A percentile compares a stretch with the other conserved stretches of the same genome.
These are phyloP conservation scores for Pseudocercospora ulei DNA, from an alignment of 2,329 filamentous ascomycete genomes.

Conservation along the genomic window DNA sequence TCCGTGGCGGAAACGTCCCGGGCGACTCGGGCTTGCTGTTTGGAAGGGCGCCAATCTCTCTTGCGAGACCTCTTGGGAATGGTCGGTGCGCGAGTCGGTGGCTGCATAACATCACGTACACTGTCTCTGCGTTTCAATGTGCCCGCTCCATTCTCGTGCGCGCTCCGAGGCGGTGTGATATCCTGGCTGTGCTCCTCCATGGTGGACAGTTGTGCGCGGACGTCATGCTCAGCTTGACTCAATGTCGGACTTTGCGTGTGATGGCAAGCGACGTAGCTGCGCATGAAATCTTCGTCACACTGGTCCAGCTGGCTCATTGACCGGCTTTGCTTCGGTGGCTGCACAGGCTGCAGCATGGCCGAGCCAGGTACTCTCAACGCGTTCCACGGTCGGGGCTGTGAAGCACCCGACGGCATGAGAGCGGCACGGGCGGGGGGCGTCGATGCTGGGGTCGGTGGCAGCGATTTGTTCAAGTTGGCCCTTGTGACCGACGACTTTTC, in stretches of 20 bases:
- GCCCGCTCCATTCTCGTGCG: background rate
- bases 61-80: constrained; percentile 39
- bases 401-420: constrained; percentile 1
- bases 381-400: constrained; percentile 8
- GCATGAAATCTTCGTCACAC: constrained; percentile 23
- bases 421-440: constrained; percentile 5
- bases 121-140: constrained; percentile 20
- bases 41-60: constrained; percentile 29
- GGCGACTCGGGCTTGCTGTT: constrained; percentile 1
- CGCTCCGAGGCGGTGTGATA: constrained; percentile 1
- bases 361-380: constrained; percentile 4
- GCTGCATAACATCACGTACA: constrained; percentile 29
- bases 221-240: constrained; percentile 41
- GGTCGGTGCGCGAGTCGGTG: constrained; percentile 31
- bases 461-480: constrained; percentile 15
- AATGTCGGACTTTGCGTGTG: constrained; percentile 37
- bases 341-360: background rate
- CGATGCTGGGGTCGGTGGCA: constrained; percentile 15
- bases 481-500: constrained; percentile 10
- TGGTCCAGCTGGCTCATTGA: constrained; percentile 24
- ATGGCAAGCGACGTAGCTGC: constrained; percentile 15
- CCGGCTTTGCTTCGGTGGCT: constrained; percentile 8
- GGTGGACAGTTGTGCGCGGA: constrained; percentile 16
- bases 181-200: constrained; percentile 19
- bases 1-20: constrained; percentile 3